phyloP scores from a whole-genome alignment of 2,329 filamentous ascomycete genomes.

The Aspergillus sp. region DNA sequence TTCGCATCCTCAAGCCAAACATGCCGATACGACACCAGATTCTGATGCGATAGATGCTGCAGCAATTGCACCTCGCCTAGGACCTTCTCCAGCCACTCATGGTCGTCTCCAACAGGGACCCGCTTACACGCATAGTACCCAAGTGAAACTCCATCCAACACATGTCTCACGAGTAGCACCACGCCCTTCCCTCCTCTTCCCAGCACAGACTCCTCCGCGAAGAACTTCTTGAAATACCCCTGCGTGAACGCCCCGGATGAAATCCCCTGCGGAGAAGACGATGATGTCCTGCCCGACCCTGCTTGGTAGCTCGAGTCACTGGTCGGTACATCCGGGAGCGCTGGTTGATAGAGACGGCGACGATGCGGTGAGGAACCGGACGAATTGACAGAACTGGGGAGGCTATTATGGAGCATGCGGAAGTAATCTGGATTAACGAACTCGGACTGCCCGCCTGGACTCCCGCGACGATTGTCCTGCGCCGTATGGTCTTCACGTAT shows the following conservation, averaged over 20 bases:
- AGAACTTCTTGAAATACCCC: constrained; percentile 88
- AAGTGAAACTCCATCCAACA: constrained; percentile 78
- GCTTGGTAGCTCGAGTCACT: constrained; percentile 40
- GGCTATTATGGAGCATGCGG: constrained; percentile 68
- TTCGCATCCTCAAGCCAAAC: constrained; percentile 91
- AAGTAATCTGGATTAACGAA: constrained; percentile 94
- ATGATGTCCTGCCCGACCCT: constrained; percentile 30
- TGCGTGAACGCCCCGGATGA: constrained; percentile 80
- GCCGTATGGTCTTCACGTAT: constrained; percentile 45
- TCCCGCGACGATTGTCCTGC: constrained; percentile 22
- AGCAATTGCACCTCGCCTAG: constrained; percentile 87
- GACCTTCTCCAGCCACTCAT: constrained; percentile 91
- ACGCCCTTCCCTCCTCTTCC: constrained; percentile 91
- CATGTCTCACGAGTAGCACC: constrained; percentile 84
- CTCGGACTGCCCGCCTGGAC: constrained; percentile 42
- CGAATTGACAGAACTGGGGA: constrained; percentile 41
- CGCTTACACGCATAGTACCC: constrained; percentile 95
- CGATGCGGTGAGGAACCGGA: constrained; percentile 42
- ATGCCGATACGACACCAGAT: constrained; percentile 91
- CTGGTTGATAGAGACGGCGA: constrained; percentile 41
- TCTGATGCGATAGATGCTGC: constrained; percentile 85
- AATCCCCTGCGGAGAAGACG: constrained; percentile 56
- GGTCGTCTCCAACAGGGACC: constrained; percentile 89
- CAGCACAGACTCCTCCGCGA: constrained; percentile 77
- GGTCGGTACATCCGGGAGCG: constrained; percentile 38